Evolutionary conservation across 2,329 filamentous ascomycete genomes (phyloP), one percentile per base, ranked within the genome.

Genomic region (Monascus ruber): DNA sequence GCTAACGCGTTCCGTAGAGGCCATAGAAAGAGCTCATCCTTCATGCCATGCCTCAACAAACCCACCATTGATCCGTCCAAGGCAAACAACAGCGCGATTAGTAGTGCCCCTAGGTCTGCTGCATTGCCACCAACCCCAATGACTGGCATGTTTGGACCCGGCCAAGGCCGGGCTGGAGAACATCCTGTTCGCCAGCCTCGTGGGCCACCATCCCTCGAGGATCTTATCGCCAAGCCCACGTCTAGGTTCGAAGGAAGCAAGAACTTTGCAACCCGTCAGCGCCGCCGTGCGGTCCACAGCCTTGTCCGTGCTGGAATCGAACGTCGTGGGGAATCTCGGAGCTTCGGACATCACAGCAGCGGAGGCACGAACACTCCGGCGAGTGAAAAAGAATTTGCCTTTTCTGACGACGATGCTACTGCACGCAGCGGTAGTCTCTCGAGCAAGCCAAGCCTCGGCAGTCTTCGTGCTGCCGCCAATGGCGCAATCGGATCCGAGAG

Each of bases 181-280:
- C 91, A 98, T 59, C 91, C 91, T 6, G 69, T 85, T 38, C 87
- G 91, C 42, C 91, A 98, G 65, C 91, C 91, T 38, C 85, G 87
- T 47, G 88, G 88, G 4, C 91, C 91, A 24, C 91, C 91, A 9
- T 79, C 85, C 9, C 74, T 96, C 37, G 91, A 98, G 50, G 91
- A 98, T 66, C 78, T 98, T 43, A 77, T 82, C 55, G 75, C 81
- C 17, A 91, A 88, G 66, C 91, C 91, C 1, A 96, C 89, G 6
- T 81, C 85, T 49, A 94, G 87, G 68, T 78, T 89, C 47, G 89
- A 96, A 62, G 91, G 89, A 24, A 95, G 89, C 78, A 71, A 95
- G 77, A 98, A 98, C 70, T 98, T 98, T 65, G 83, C 84, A 7
- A 80, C 87, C 40, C 87, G 91, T 45, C 88, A 93, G 55, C 86